These are phyloP conservation scores for Solanum rostratum DNA, from an alignment of 257 asterid genomes.

Conservation along the genomic window DNA sequence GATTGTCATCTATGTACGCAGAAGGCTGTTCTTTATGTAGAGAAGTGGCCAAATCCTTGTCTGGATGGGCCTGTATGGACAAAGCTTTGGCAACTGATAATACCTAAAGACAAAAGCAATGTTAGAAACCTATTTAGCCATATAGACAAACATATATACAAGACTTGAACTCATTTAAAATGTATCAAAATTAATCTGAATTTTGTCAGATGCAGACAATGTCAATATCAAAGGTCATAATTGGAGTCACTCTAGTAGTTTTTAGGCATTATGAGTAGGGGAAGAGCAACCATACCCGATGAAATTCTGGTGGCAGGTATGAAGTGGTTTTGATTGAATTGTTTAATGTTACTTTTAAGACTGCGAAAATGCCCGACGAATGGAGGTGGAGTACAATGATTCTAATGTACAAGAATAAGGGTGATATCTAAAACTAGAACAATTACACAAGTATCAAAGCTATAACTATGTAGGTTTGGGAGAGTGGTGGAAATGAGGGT, in stretches of 20 bases:
- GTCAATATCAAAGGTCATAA: not conserved
- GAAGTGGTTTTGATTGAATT: too few relatives aligned
- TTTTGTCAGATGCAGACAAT: too few relatives aligned
- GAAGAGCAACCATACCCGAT: too few relatives aligned
- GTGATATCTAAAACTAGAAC: too few relatives aligned
- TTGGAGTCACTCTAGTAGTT: not conserved
- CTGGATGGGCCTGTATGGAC: constrained; percentile 97
- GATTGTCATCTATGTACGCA: constrained; percentile 78
- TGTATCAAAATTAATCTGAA: not conserved
- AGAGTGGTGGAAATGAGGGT: too few relatives aligned
- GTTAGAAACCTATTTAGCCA: not conserved
- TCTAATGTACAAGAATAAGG: too few relatives aligned
- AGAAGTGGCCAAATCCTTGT: constrained; percentile 62
- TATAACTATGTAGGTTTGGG: too few relatives aligned
- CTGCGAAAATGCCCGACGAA: too few relatives aligned
- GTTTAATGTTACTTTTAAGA: too few relatives aligned
- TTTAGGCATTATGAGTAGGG: not conserved
- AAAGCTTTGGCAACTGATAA: constrained; percentile 89
- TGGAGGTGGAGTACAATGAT: too few relatives aligned
- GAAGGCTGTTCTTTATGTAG: constrained; percentile 64
- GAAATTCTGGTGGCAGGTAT: too few relatives aligned
- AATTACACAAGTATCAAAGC: too few relatives aligned
- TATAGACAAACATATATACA: not conserved
- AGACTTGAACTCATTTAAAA: not conserved
- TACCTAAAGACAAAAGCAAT: constrained; percentile 29